Percentiles rank a stretch among this genome's conserved stretches.
Conservation (phyloP, 2,329 filamentous ascomycete genomes). For the Paramyrothecium sp. region DNA sequence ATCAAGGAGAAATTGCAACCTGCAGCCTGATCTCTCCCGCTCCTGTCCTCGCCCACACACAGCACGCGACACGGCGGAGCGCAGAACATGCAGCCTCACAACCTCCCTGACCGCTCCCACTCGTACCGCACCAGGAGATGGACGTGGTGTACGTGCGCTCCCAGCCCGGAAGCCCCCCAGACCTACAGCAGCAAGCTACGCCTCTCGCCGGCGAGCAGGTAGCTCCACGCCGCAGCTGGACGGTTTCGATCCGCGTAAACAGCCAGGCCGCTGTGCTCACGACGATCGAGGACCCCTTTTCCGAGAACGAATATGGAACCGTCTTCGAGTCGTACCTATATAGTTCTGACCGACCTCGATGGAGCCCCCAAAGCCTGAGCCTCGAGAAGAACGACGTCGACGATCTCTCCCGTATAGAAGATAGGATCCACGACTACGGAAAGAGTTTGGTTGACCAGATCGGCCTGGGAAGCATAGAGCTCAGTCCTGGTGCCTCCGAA, state of each 20-base stretch:
- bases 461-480: conserved; percentile 7
- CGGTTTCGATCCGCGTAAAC: conserved; percentile 18
- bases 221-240: conserved; percentile 14
- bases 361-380: conserved; percentile 14
- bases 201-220: conserved; percentile 1
- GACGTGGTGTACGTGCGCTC: conserved; percentile 15
- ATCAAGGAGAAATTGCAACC: no score
- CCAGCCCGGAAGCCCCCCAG: conserved; percentile 4
- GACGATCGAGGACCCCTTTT: conserved; percentile 20
- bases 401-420: conserved; percentile 12
- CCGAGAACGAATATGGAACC: conserved; percentile 17
- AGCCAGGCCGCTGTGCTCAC: conserved; percentile 5
- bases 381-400: conserved; percentile 8
- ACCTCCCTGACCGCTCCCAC: not conserved
- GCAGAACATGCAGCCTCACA: not conserved
- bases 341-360: conserved; percentile 17
- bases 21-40: no score
- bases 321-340: conserved; percentile 23
- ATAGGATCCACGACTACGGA: conserved; percentile 16
- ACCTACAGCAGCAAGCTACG: conserved; percentile 1
- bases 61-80: not conserved
- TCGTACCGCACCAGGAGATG: conserved; percentile 10
- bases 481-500: conserved; percentile 10
- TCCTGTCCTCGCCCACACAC: not conserved
- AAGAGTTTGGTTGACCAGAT: conserved; percentile 17